Percentiles rank a stretch among this genome's conserved stretches.
Conservation (phyloP, 352 stramenopile species). For the Globisporangium nodosum region DNA sequence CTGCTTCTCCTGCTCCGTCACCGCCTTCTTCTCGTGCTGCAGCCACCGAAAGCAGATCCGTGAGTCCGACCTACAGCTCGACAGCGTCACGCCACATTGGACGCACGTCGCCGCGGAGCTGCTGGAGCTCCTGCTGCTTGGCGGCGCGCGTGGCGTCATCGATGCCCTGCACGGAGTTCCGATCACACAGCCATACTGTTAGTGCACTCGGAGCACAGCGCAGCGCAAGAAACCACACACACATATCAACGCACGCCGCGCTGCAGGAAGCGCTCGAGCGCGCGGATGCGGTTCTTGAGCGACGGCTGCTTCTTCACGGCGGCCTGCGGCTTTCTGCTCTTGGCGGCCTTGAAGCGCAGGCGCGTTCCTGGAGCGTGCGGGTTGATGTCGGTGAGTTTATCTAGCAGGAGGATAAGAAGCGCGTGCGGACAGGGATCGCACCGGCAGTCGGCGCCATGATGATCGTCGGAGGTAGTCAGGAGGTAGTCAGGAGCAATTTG, state of each 20-base stretch:
- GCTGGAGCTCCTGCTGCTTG: constrained; percentile 46
- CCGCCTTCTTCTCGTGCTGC: constrained; percentile 40
- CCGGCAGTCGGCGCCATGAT: neutral
- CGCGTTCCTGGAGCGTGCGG: constrained; percentile 41
- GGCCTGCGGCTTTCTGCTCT: constrained; percentile 38
- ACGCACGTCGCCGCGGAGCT: constrained; percentile 39
- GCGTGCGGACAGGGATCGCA: neutral
- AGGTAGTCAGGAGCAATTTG: neutral
- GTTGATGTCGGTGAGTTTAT: too few species aligned
- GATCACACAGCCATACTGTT: neutral
- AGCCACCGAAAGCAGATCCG: neutral
- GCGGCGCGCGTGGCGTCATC: constrained; percentile 31
- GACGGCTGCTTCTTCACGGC: constrained; percentile 64
- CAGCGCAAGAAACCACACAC: neutral
- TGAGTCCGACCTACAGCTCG: too few species aligned
- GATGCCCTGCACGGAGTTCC: constrained; percentile 21
- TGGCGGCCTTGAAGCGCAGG: constrained; percentile 62
- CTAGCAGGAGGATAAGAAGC: neutral
- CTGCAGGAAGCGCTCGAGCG: constrained; percentile 73
- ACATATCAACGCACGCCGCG: constrained; percentile 29
- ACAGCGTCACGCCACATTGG: too few species aligned
- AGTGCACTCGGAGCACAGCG: neutral
- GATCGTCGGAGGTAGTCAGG: neutral
- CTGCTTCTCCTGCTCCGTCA: constrained; percentile 56
- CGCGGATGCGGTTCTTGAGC: constrained; percentile 81